Percentiles rank a stretch among this genome's conserved stretches.
These are phyloP conservation scores for Teratosphaeria epicoccoides DNA, from an alignment of 2,329 filamentous ascomycete species.

Conservation along the genomic window DNA sequence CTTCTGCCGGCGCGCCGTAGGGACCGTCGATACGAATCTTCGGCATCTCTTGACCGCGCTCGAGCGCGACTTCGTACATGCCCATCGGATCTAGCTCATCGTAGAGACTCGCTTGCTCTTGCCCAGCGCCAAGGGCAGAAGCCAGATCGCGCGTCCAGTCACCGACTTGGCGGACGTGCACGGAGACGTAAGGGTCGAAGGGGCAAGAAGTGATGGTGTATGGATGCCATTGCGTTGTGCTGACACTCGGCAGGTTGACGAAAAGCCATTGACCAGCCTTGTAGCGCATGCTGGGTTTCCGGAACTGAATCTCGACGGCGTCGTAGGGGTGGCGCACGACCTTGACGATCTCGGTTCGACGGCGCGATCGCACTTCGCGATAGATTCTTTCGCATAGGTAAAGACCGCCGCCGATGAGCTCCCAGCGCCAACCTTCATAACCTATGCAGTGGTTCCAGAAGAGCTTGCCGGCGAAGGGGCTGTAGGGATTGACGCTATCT, in stretches of 20 bases:
- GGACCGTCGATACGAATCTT: constrained; percentile 82
- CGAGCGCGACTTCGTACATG: constrained; percentile 94
- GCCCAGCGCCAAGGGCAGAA: constrained; percentile 84
- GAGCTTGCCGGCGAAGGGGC: constrained; percentile 68
- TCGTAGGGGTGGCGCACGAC: constrained; percentile 95
- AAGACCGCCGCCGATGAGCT: constrained; percentile 71
- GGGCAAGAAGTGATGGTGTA: constrained; percentile 99
- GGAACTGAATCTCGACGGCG: constrained; percentile 93
- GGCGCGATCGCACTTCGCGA: constrained; percentile 75
- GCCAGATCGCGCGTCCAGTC: constrained; percentile 94
- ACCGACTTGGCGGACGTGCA: constrained; percentile 92
- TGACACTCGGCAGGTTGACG: constrained; percentile 82
- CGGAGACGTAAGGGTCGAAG: constrained; percentile 84
- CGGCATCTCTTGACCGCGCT: constrained; percentile 90
- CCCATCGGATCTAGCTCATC: constrained; percentile 84
- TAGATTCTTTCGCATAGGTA: constrained; percentile 85
- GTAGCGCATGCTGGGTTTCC: constrained; percentile 93
- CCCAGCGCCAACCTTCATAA: constrained; percentile 96
- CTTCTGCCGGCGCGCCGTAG: constrained; percentile 92
- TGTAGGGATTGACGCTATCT: constrained; percentile 59
- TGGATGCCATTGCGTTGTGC: constrained; percentile 89
- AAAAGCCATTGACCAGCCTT: constrained; percentile 98
- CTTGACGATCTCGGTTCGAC: constrained; percentile 79
- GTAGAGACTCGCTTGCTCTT: constrained; percentile 78
- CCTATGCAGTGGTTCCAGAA: constrained; percentile 94